phyloP scores from a whole-genome alignment of 805 yeast species.

The Nakazawaea ishiwadae region DNA sequence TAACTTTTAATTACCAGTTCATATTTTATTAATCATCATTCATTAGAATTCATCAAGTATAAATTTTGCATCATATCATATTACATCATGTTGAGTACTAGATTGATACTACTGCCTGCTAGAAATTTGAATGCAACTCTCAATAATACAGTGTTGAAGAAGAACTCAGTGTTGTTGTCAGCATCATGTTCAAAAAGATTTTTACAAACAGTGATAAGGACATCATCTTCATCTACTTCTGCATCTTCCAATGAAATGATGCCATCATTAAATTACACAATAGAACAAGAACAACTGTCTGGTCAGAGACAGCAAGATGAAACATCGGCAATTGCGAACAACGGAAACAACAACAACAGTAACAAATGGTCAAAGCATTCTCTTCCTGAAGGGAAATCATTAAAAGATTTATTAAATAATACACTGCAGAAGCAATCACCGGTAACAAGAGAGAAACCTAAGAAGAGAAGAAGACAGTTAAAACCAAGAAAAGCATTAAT shows the following conservation, averaged over 20 bases:
- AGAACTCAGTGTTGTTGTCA: neutral
- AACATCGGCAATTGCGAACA: no score
- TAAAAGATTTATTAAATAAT: constrained; percentile 11
- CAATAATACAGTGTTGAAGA: neutral
- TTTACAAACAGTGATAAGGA: constrained; percentile 10
- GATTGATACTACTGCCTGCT: neutral
- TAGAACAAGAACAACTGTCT: neutral
- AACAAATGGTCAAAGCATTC: constrained; percentile 16
- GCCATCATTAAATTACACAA: constrained; percentile 6
- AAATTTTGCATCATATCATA: no score
- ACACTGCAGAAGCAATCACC: neutral
- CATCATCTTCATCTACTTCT: constrained; percentile 9
- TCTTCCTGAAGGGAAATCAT: constrained; percentile 13
- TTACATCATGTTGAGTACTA: no score
- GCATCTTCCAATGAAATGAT: constrained; percentile 1
- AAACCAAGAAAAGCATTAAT: constrained; percentile 90
- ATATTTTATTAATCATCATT: no score
- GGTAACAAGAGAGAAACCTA: constrained; percentile 7
- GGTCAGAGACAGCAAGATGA: neutral
- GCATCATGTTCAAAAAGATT: constrained; percentile 5
- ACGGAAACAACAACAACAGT: neutral
- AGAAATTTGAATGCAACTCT: neutral
- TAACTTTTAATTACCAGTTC: no score
- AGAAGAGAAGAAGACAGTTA: constrained; percentile 52
- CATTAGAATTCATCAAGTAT: no score